phyloP scores from a whole-genome alignment of 2,329 filamentous ascomycete species.

The Neurospora sp. region DNA sequence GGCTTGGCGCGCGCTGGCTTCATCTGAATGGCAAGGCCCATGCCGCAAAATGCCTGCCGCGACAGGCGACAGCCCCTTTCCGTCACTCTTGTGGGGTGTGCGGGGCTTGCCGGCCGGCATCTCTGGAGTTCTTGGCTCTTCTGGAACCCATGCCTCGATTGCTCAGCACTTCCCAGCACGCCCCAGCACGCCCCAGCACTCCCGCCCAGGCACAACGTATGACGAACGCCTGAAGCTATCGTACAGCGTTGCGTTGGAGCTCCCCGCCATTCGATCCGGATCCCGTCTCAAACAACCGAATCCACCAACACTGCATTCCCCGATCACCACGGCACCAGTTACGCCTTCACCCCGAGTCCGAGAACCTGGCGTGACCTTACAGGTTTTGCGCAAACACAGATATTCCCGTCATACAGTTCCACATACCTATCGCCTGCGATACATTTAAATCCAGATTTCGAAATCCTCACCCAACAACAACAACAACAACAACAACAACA shows the following conservation, averaged over 20 bases:
- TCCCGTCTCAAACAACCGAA: neutral
- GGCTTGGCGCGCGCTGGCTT: neutral
- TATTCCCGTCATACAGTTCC: neutral
- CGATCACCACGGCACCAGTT: neutral
- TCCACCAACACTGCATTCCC: neutral
- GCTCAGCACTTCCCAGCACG: neutral
- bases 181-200: neutral
- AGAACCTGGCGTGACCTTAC: neutral
- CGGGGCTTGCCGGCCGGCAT: neutral
- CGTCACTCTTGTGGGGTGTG: neutral
- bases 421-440: neutral
- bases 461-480: neutral
- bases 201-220: conserved; percentile 14
- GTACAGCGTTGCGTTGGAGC: neutral
- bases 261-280: neutral
- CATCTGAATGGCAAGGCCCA: neutral
- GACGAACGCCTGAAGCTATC: conserved; percentile 13
- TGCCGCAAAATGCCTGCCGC: neutral
- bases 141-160: neutral
- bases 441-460: neutral
- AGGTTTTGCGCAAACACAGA: neutral
- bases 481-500: neutral
- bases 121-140: neutral
- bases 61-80: neutral
- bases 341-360: neutral